phyloP scores from a whole-genome alignment of 306 rosid genomes.

The Clitoria ternatea region DNA sequence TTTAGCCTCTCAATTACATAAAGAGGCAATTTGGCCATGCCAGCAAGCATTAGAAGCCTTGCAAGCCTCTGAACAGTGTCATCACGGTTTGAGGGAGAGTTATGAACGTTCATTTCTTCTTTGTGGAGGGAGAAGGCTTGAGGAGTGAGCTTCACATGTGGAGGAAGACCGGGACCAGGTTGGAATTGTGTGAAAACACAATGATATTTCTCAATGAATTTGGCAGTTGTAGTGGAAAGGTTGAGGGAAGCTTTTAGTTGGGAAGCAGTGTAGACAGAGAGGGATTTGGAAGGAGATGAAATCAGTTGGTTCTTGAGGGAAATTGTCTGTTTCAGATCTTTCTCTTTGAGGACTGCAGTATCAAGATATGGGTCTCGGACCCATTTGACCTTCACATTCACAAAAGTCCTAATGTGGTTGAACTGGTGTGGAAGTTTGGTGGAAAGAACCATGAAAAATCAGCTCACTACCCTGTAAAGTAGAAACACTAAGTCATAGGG shows the following conservation, averaged over 20 bases:
- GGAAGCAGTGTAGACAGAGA: conserved; percentile 58
- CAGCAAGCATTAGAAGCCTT: conserved; percentile 70
- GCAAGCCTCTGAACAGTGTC: conserved; percentile 57
- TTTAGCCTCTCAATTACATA: conserved; percentile 60
- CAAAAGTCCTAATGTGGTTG: conserved; percentile 42
- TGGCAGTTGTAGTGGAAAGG: conserved; percentile 49
- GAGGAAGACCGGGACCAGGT: conserved; percentile 50
- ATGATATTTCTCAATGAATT: conserved; percentile 47
- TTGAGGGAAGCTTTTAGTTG: conserved; percentile 45
- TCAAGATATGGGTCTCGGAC: conserved; percentile 78
- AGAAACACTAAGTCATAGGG: conserved; percentile 27
- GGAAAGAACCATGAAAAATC: conserved; percentile 39
- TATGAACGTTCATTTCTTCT: conserved; percentile 54
- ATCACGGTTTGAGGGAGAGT: conserved; percentile 32
- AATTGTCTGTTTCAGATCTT: conserved; percentile 56
- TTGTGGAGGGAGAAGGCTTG: conserved; percentile 50
- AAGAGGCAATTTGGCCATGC: conserved; percentile 57
- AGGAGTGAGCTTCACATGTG: conserved; percentile 55
- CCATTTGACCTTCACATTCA: conserved; percentile 76
- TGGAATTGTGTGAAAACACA: conserved; percentile 52
- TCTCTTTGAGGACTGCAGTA: conserved; percentile 62
- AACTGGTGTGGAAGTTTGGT: conserved; percentile 42
- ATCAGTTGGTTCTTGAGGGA: conserved; percentile 59
- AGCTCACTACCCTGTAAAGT: conserved; percentile 39
- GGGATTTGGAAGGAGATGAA: conserved; percentile 50